Percentiles rank a stretch among this genome's conserved stretches.
Conservation (phyloP, 495 filamentous ascomycete species). For the Arthonia radiata region DNA sequence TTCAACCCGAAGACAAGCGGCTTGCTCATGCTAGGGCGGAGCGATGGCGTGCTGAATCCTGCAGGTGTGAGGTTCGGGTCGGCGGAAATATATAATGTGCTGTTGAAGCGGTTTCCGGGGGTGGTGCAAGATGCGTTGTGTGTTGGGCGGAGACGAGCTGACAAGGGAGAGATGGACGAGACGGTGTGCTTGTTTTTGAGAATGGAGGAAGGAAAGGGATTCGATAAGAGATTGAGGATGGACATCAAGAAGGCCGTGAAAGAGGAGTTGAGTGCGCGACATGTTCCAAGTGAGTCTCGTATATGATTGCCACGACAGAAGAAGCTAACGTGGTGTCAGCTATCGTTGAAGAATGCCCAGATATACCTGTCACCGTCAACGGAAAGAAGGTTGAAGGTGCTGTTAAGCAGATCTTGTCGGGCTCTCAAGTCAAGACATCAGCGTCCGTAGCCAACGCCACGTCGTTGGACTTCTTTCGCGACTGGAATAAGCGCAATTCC, state of each 20-base stretch:
- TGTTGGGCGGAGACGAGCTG: constrained; percentile 49
- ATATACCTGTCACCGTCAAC: constrained; percentile 73
- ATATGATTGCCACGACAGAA: no score
- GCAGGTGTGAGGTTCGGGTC: constrained; percentile 55
- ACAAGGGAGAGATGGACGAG: constrained; percentile 55
- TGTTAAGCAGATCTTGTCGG: constrained; percentile 84
- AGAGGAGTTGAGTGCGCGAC: constrained; percentile 56
- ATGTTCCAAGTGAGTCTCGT: constrained; percentile 63
- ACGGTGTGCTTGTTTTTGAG: constrained; percentile 68
- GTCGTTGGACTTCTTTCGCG: constrained; percentile 62
- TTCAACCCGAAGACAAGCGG: constrained; percentile 52
- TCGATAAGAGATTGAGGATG: constrained; percentile 24
- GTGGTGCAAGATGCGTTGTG: constrained; percentile 67
- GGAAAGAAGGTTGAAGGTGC: constrained; percentile 90
- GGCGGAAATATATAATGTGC: constrained; percentile 79
- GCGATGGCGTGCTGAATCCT: constrained; percentile 58
- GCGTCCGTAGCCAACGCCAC: constrained; percentile 67
- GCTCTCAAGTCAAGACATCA: constrained; percentile 58
- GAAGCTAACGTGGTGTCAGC: no score
- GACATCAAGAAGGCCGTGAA: constrained; percentile 37
- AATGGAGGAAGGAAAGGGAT: constrained; percentile 29
- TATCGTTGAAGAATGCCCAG: constrained; percentile 54
- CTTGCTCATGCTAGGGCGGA: constrained; percentile 57
- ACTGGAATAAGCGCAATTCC: no score
- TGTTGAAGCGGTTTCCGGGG: constrained; percentile 52